A percentile compares a stretch with the other conserved stretches of the same genome.
Evolutionary conservation across 208 protist species (phyloP).

Genomic region (Plasmodiophora brassicae): DNA sequence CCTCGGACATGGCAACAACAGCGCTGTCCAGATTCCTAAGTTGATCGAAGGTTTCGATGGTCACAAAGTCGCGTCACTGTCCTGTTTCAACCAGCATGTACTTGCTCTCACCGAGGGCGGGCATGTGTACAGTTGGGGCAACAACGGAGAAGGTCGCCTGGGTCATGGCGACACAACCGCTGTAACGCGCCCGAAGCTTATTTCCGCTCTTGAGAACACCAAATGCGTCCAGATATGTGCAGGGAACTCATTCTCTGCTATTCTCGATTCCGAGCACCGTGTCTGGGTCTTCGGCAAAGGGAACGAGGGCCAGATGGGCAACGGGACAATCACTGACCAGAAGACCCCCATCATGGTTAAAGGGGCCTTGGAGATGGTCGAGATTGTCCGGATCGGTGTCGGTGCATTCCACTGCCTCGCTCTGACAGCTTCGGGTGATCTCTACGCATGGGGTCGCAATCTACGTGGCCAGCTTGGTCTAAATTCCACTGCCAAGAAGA

Average conservation of each 20-base stretch:
- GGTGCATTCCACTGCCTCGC: conserved; percentile 37
- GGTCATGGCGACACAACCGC: conserved; percentile 29
- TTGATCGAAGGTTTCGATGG: conserved; percentile 18
- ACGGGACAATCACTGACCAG: conserved; percentile 9
- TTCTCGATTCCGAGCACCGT: conserved; percentile 18
- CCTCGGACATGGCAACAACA: conserved; percentile 26
- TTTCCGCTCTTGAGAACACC: background rate
- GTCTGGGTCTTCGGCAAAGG: conserved; percentile 36
- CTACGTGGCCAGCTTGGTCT: background rate
- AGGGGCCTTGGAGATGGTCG: background rate
- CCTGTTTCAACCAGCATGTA: conserved; percentile 26
- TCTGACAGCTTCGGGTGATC: conserved; percentile 10
- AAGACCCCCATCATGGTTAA: conserved; percentile 12
- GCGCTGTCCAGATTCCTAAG: background rate
- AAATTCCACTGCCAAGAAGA: conserved; percentile 39
- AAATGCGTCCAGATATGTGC: conserved; percentile 30
- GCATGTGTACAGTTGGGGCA: conserved; percentile 39
- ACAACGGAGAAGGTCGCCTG: background rate
- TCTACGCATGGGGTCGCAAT: conserved; percentile 1
- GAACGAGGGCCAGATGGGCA: conserved; percentile 40
- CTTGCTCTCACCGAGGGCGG: conserved; percentile 37
- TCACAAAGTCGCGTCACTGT: background rate
- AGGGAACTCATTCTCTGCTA: conserved; percentile 33
- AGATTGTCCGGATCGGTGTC: background rate
- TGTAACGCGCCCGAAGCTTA: background rate